phyloP scores from a whole-genome alignment of 1,284 basidiomycete genomes.

The Xerocomus minutiporus region DNA sequence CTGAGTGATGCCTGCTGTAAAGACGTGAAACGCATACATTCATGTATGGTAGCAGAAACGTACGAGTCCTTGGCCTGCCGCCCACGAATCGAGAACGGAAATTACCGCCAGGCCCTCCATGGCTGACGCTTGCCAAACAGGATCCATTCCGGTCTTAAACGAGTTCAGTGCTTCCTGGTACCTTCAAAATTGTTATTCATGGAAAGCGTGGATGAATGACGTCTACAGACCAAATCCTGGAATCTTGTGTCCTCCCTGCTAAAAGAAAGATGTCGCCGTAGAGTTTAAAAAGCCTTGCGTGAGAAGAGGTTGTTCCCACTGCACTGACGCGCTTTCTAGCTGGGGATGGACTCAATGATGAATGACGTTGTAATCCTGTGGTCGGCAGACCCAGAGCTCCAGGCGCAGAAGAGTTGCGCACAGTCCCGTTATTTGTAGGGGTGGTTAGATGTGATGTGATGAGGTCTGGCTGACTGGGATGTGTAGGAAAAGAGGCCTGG shows the following conservation, averaged over 20 bases:
- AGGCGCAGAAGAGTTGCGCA: constrained; percentile 53
- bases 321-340: constrained; percentile 58
- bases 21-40: constrained; percentile 20
- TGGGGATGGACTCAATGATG: constrained; percentile 41
- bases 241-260: constrained; percentile 77
- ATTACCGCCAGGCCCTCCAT: constrained; percentile 80
- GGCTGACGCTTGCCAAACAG: constrained; percentile 82
- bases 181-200: constrained; percentile 42
- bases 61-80: constrained; percentile 67
- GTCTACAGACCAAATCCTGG: constrained; percentile 63
- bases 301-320: constrained; percentile 66
- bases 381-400: constrained; percentile 24
- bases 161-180: constrained; percentile 78
- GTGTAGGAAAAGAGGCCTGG: constrained; percentile 43
- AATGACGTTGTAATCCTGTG: constrained; percentile 42
- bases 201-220: constrained; percentile 17
- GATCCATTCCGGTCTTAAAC: constrained; percentile 69
- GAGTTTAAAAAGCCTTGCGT: constrained; percentile 79
- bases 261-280: constrained; percentile 86
- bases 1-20: constrained; percentile 47
- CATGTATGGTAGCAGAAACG: constrained; percentile 22
- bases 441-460: constrained; percentile 38
- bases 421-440: constrained; percentile 41
- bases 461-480: constrained; percentile 58
- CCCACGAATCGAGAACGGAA: constrained; percentile 79